phyloP scores from a whole-genome alignment of 495 filamentous ascomycete species.

The Bombardia bombarda region DNA sequence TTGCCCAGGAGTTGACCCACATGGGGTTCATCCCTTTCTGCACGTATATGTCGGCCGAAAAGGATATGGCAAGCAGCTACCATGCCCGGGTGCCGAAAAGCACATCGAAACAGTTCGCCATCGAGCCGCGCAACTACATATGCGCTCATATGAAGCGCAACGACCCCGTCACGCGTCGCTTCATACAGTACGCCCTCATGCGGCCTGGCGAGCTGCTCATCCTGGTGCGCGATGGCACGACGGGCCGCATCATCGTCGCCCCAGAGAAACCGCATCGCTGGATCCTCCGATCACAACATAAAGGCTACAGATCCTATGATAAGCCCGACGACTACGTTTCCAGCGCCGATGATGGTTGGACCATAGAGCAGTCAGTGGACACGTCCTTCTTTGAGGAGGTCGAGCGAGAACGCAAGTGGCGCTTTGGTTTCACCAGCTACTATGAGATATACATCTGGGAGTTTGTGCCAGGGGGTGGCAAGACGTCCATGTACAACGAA shows the following conservation, averaged over 20 bases:
- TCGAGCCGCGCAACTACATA: conserved; percentile 36
- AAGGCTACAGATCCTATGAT: not conserved
- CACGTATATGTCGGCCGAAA: conserved; percentile 23
- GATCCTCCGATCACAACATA: conserved; percentile 32
- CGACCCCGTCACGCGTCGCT: conserved; percentile 38
- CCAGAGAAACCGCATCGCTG: conserved; percentile 37
- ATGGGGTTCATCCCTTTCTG: conserved; percentile 40
- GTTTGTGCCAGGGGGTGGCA: conserved; percentile 24
- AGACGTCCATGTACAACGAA: conserved; percentile 5
- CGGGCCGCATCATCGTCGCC: conserved; percentile 34
- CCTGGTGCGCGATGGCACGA: conserved; percentile 41
- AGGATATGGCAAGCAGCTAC: conserved; percentile 20
- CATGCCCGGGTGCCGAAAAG: no score
- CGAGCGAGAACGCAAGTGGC: conserved; percentile 33
- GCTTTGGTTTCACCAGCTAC: conserved; percentile 40
- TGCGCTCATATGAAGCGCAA: conserved; percentile 45
- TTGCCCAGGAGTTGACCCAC: conserved; percentile 30
- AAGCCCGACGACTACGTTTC: not conserved
- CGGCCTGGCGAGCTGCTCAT: conserved; percentile 30
- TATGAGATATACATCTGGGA: conserved; percentile 47
- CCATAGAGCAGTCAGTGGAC: conserved; percentile 26
- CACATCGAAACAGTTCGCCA: conserved; percentile 29
- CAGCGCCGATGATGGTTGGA: conserved; percentile 22
- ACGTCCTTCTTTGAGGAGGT: conserved; percentile 32
- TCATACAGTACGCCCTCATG: conserved; percentile 43